Evolutionary conservation across 2,329 filamentous ascomycete genomes (phyloP), one percentile per base, ranked within the genome.

Genomic region (Cercospora berteroae): DNA sequence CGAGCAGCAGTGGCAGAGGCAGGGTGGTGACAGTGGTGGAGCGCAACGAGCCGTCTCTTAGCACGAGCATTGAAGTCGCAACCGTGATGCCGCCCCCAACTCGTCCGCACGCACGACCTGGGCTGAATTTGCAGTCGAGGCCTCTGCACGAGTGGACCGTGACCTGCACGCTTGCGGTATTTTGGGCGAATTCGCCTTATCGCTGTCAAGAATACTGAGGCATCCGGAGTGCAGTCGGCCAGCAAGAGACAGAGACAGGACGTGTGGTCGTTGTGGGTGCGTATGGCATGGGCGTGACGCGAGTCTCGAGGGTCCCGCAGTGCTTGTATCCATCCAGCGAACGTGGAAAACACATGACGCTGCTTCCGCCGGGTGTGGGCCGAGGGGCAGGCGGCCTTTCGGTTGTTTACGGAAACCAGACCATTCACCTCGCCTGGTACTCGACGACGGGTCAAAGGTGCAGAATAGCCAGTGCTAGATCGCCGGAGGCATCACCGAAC

Each of bases 121-220:
- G 52, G 52, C 29, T n/a, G 52, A 57, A 29, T 57, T 57, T 31
- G 52, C 52, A 57, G 25, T 3, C 52, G 52, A 57, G 52, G 52
- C 52, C 52, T 57, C n/a, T 50, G 44, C 44, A 50, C 25, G 52
- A 25, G 52, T 57, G 52, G 52, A 57, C 52, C 52, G 52, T 57
- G 52, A 57, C 23, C 52, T 57, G 52, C 52, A 57, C 25, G 52
- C 52, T 57, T 57, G 52, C 52, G 52, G 52, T 25, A 57, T n/a
- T 29, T 57, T 57, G 52, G 52, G 52, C 52, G 52, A 57, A 31
- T 27, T 31, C 16, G 52, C 52, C 52, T 39, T 57, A 33, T 23
- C 23, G 52, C 52, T 13, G 52, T 25, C 52, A 29, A 12, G 25
- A 57, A 13, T 13, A 25, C 23, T 31, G 13, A n/a, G 52, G 25